Evolutionary conservation across 2,329 filamentous ascomycete genomes (phyloP).

Genomic region (Chaetomiaceae sp.): DNA sequence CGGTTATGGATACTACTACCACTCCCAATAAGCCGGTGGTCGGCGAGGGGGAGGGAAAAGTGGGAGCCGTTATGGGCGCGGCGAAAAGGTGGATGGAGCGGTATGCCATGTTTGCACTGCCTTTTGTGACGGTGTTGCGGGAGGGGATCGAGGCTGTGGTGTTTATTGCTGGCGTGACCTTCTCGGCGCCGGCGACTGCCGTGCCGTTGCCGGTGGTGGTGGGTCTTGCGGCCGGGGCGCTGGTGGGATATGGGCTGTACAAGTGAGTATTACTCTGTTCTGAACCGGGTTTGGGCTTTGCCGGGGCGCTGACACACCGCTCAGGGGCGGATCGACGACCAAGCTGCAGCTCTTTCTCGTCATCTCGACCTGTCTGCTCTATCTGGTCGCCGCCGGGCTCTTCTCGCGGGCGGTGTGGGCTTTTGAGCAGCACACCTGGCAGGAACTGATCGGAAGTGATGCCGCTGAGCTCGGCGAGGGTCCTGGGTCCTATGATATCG

Average conservation of each 20-base stretch:
- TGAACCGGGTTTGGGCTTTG: neutral
- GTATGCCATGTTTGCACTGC: slow-evolving; percentile 81
- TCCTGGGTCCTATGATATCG: slow-evolving; percentile 73
- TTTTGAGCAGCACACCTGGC: slow-evolving; percentile 64
- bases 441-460: slow-evolving; percentile 54
- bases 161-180: slow-evolving; percentile 79
- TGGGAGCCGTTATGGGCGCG: slow-evolving; percentile 38
- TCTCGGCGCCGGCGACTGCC: slow-evolving; percentile 67
- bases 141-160: slow-evolving; percentile 84
- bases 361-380: slow-evolving; percentile 71
- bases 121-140: slow-evolving; percentile 81
- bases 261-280: slow-evolving; percentile 49
- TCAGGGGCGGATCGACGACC: slow-evolving; percentile 40
- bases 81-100: slow-evolving; percentile 66
- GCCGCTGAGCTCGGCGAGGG: slow-evolving; percentile 49
- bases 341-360: slow-evolving; percentile 68
- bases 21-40: slow-evolving; percentile 36
- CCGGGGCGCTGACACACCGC: slow-evolving; percentile 1
- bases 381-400: slow-evolving; percentile 74
- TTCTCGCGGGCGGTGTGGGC: slow-evolving; percentile 72
- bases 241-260: slow-evolving; percentile 73
- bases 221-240: slow-evolving; percentile 62
- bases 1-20: slow-evolving; percentile 48
- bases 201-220: slow-evolving; percentile 74
- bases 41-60: slow-evolving; percentile 30